Percentiles rank a stretch among this genome's conserved stretches.
These are phyloP conservation scores for Dendrocalamus latiflorus DNA, from an alignment of 202 grass and related monocot species.

Conservation along the genomic window DNA sequence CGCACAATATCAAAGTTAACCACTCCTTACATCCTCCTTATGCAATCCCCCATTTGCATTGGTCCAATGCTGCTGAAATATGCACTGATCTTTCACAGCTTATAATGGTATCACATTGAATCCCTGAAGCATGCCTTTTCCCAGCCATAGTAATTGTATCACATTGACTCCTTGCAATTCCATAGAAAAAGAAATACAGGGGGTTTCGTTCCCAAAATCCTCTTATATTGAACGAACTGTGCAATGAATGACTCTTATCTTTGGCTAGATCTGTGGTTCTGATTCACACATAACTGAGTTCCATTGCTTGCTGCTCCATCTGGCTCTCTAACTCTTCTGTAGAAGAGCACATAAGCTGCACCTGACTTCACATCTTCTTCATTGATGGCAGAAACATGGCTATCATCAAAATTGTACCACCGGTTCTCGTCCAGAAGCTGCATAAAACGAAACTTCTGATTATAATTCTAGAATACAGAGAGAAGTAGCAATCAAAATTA, in stretches of 20 bases:
- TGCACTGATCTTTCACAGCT: not conserved
- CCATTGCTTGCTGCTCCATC: conserved; percentile 54
- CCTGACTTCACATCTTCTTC: conserved; percentile 94
- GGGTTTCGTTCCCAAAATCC: too few species aligned
- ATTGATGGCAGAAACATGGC: conserved; percentile 76
- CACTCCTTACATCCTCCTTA: not conserved
- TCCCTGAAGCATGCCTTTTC: too few species aligned
- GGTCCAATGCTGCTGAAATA: not conserved
- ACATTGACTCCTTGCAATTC: too few species aligned
- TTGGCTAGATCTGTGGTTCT: conserved; percentile 46
- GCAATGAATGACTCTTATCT: conserved; percentile 44
- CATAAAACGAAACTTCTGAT: conserved; percentile 14
- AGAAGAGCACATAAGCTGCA: conserved; percentile 97
- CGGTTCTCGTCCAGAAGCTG: conserved; percentile 84
- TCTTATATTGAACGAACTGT: not conserved
- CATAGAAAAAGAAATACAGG: too few species aligned
- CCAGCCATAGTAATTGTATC: not conserved
- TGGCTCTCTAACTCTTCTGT: conserved; percentile 68
- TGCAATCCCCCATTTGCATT: not conserved
- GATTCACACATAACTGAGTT: conserved; percentile 39
- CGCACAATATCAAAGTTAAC: not conserved
- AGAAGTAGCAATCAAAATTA: conserved; percentile 12
- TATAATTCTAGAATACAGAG: conserved; percentile 6
- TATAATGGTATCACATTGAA: not conserved
- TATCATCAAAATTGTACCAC: conserved; percentile 99